phyloP scores from a whole-genome alignment of 129 eudicot genomes.

The Flaveria brownii region DNA sequence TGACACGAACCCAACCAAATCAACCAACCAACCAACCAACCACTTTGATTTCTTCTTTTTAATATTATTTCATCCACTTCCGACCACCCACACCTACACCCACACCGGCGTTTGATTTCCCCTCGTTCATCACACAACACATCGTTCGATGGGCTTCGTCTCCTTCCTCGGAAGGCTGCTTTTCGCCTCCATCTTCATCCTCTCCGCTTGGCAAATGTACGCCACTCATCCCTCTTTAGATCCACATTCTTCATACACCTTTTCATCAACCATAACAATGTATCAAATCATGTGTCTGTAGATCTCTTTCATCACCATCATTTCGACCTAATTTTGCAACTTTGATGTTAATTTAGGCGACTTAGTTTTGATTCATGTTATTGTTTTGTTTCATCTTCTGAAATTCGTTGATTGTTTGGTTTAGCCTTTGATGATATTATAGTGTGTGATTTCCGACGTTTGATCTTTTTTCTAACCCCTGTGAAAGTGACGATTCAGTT shows the following conservation, averaged over 20 bases:
- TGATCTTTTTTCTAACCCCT: background rate
- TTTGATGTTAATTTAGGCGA: background rate
- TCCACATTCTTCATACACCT: background rate
- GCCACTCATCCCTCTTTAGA: background rate
- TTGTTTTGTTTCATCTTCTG: background rate
- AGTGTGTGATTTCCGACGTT: background rate
- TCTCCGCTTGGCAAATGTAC: slow-evolving; percentile 63
- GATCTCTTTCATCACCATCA: background rate
- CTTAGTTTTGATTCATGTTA: background rate
- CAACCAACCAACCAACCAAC: background rate
- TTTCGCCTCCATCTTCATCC: slow-evolving; percentile 64
- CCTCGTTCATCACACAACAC: background rate
- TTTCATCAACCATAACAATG: background rate
- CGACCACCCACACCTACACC: slow-evolving; percentile 7
- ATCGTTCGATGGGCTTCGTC: slow-evolving; percentile 48
- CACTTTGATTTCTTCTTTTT: background rate
- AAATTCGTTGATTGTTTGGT: background rate
- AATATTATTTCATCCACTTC: slow-evolving; percentile 7
- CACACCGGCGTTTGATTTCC: background rate
- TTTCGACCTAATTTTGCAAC: background rate
- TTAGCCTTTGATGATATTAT: background rate
- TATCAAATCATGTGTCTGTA: background rate
- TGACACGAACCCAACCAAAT: background rate
- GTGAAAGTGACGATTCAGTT: background rate
- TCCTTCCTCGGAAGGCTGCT: slow-evolving; percentile 61